phyloP scores from a whole-genome alignment of 2,329 filamentous ascomycete species.

The Akanthomyces dipterigenus region DNA sequence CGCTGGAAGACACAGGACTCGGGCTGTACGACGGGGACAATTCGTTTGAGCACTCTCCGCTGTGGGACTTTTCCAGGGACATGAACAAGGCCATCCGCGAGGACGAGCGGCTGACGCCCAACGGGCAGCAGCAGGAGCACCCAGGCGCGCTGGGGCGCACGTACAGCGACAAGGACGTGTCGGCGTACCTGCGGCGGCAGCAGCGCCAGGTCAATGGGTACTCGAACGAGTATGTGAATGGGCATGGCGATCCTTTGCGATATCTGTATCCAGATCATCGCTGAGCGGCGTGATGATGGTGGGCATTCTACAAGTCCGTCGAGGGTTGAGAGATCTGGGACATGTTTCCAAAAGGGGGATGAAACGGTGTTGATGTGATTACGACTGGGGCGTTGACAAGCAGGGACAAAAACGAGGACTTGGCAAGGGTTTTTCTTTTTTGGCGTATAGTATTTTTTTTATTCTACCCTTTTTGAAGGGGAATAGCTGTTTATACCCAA shows the following conservation, averaged over 20 bases:
- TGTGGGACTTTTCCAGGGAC: not conserved
- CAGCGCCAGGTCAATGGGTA: conserved; percentile 8
- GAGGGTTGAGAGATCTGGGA: not conserved
- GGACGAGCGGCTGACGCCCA: not conserved
- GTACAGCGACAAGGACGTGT: conserved; percentile 8
- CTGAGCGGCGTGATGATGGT: not conserved
- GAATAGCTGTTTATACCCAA: not conserved
- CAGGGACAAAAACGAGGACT: not conserved
- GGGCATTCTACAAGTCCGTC: not conserved
- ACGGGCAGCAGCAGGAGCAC: not conserved
- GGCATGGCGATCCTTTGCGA: not conserved
- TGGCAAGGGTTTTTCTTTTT: not conserved
- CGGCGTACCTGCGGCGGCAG: conserved; percentile 3
- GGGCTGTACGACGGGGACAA: conserved; percentile 9
- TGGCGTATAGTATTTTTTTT: not conserved
- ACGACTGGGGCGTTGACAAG: conserved; percentile 1
- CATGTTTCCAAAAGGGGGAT: not conserved
- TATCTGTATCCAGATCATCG: not conserved
- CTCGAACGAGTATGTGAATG: conserved; percentile 1
- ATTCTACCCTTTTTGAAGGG: not conserved
- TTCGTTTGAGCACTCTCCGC: conserved; percentile 4
- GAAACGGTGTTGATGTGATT: not conserved
- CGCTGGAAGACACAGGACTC: not conserved
- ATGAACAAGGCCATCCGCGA: not conserved
- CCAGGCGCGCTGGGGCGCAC: not conserved